phyloP scores from a whole-genome alignment of 805 yeast species.

The Candida endomychidarum region DNA sequence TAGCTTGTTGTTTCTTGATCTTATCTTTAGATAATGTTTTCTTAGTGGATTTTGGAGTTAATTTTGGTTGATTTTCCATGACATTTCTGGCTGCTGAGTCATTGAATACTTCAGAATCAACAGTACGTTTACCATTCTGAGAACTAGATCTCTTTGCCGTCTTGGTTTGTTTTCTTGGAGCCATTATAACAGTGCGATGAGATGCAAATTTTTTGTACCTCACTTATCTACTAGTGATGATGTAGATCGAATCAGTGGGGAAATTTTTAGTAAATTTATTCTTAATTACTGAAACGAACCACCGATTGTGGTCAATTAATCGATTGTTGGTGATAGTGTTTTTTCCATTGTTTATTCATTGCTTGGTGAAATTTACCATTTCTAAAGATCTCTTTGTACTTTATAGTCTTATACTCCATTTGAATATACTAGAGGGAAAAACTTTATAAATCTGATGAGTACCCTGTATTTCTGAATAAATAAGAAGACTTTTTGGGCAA shows the following conservation, averaged over 20 bases:
- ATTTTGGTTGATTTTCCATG: constrained; percentile 55
- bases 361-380: too few species aligned
- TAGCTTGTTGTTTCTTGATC: constrained; percentile 66
- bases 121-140: constrained; percentile 54
- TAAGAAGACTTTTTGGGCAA: too few species aligned
- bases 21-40: constrained; percentile 49
- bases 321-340: too few species aligned
- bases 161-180: constrained; percentile 58
- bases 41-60: constrained; percentile 57
- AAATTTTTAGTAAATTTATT: too few species aligned
- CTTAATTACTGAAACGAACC: too few species aligned
- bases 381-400: too few species aligned
- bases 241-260: neutral
- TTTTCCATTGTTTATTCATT: too few species aligned
- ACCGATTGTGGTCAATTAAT: too few species aligned
- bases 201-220: constrained; percentile 5
- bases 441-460: too few species aligned
- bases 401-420: too few species aligned
- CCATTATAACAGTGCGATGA: constrained; percentile 36
- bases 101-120: constrained; percentile 63
- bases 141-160: constrained; percentile 55
- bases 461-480: too few species aligned
- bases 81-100: constrained; percentile 72
- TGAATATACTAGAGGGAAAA: too few species aligned
- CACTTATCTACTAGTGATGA: neutral